Conservation (phyloP, 192 early-diverging fungal genomes). For the Dispira simplex region DNA sequence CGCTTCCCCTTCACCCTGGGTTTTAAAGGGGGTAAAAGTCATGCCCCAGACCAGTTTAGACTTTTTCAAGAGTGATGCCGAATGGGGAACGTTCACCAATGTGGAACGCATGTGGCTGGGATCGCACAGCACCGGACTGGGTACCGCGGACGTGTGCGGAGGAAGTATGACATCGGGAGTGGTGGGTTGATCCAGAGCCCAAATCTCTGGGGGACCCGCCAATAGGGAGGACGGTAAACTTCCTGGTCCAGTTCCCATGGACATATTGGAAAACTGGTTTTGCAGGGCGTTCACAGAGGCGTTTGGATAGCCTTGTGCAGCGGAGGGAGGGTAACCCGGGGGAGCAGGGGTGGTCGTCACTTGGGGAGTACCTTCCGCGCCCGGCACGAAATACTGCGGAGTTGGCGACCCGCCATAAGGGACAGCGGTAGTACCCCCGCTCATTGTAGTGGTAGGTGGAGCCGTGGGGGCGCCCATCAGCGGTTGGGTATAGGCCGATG, state of each 20-base stretch:
- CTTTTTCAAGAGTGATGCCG: constrained; percentile 59
- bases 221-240: constrained; percentile 20
- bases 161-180: constrained; percentile 22
- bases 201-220: constrained; percentile 22
- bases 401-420: neutral
- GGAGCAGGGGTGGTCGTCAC: constrained; percentile 6
- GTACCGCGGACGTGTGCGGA: constrained; percentile 20
- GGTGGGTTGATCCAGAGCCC: constrained; percentile 21
- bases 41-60: constrained; percentile 77
- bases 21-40: constrained; percentile 83
- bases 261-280: constrained; percentile 26
- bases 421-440: constrained; percentile 5
- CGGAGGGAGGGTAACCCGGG: constrained; percentile 7
- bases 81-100: constrained; percentile 70
- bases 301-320: constrained; percentile 10
- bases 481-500: constrained; percentile 14
- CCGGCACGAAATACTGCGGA: constrained; percentile 25
- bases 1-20: constrained; percentile 58
- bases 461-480: constrained; percentile 15
- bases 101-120: constrained; percentile 86
- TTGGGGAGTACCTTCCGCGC: constrained; percentile 13
- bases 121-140: constrained; percentile 51
- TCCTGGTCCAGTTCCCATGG: constrained; percentile 15
- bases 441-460: constrained; percentile 10
- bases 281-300: constrained; percentile 17